Evolutionary conservation across 2,329 filamentous ascomycete species (phyloP), one percentile per base, ranked within the genome.

Genomic region (Xylaria sp.): DNA sequence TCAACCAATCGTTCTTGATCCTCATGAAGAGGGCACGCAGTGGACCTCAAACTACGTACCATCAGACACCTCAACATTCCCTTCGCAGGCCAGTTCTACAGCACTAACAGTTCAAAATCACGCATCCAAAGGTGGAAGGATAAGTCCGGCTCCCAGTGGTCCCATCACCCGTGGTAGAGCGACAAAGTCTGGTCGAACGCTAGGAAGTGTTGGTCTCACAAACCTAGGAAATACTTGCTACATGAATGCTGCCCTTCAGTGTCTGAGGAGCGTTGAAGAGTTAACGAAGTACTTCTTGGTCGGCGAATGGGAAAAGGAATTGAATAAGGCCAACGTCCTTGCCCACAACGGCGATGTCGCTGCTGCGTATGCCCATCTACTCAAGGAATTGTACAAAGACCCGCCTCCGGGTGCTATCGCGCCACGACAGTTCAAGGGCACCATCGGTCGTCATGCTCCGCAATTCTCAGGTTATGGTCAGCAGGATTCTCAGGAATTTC

Each of bases 171-270:
- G 93, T 68, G 92, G 92, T 43, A 86, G 92, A 60, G 79, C 85
- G 7, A 87, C 87, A 66, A 90, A 87, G 69, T 86, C 88, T 40
- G 91, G 91, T 9, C 87, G 88, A 65, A 86, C 87, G 12, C 78
- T 88, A 35, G 95, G 95, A 33, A 90, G 89, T 42, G 91, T 94
- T 43, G 95, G 95, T 35, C 80, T 99, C 55, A 88, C 87, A 67
- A 99, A 99, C 73, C 80, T 99, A 14, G 95, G 95, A 51, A 99
- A 99, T 73, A 98, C 95, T 0, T 99, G 95, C 78, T 99, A 99
- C 79, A 97, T 98, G 94, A 98, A 98, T 77, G 97, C 94, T 21
- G 95, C 95, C 9, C 82, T 98, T 57, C 95, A 99, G 75, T 99
- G 95, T 75, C 87, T 99, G 54, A 89, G 94, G 53, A 96, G 92